phyloP scores from a whole-genome alignment of 192 early-diverging fungal species.

The Coemansia sp. region DNA sequence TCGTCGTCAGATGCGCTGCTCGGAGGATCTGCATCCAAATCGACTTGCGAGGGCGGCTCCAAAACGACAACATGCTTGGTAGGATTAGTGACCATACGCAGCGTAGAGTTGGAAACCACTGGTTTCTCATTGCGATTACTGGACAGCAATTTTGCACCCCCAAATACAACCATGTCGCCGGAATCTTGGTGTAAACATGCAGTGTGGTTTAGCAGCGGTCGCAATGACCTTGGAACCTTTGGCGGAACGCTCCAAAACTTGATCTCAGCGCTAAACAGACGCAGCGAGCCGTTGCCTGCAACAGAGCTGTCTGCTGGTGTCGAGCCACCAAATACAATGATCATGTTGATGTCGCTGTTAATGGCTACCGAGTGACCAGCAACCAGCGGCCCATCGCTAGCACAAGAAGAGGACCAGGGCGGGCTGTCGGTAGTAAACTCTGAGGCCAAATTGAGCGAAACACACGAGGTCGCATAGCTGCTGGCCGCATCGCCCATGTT shows the following conservation, averaged over 20 bases:
- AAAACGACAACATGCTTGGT: background rate
- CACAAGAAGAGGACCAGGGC: slow-evolving; percentile 15
- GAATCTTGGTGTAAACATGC: slow-evolving; percentile 19
- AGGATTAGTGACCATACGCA: slow-evolving; percentile 34
- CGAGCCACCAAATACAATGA: slow-evolving; percentile 31
- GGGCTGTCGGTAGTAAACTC: slow-evolving; percentile 19
- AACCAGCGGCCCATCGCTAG: slow-evolving; percentile 16
- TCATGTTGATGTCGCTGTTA: slow-evolving; percentile 37
- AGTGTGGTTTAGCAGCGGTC: slow-evolving; percentile 25
- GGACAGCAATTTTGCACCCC: slow-evolving; percentile 9
- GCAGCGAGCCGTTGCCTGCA: slow-evolving; percentile 1
- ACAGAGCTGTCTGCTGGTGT: slow-evolving; percentile 11
- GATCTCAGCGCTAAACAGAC: slow-evolving; percentile 40
- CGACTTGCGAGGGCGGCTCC: background rate
- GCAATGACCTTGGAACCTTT: slow-evolving; percentile 5
- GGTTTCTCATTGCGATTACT: background rate
- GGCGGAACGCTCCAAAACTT: slow-evolving; percentile 33
- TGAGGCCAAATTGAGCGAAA: slow-evolving; percentile 23
- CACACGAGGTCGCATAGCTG: slow-evolving; percentile 25
- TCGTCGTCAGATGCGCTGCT: background rate
- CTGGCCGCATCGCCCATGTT: slow-evolving; percentile 8
- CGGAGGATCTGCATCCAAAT: background rate
- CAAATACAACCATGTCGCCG: slow-evolving; percentile 38
- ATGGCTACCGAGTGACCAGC: slow-evolving; percentile 30
- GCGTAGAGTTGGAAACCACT: slow-evolving; percentile 24